Base-by-base conservation (phyloP, 176 grass and related monocot genomes). In the Areca catechu region DNA sequence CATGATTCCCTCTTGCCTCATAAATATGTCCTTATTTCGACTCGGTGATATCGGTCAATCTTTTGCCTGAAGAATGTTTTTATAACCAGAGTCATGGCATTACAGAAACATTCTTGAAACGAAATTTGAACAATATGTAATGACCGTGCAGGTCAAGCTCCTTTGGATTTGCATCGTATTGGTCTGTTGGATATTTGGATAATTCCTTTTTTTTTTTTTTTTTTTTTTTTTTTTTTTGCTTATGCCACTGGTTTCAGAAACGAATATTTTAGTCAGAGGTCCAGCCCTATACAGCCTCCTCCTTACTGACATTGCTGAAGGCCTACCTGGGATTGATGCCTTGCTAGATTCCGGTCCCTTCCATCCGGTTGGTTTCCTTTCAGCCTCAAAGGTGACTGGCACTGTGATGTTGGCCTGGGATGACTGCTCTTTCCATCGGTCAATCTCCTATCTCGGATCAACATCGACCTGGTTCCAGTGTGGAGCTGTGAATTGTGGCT, bases 121-220 rank as follows among this genome's bases (percentile, higher is more conserved):
- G 7, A 21, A 77, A 20, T 49, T 29, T 28, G n/a, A 16, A 55
- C 50, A 16, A 65, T 17, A 30, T 19, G 17, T 25, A 18, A 34
- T 54, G 18, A 15, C 18, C 48, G 74, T 63, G 12, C 80, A 98
- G 93, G 83, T 98, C 37, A 89, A 92, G 93, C 72, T 98, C 74
- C 67, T 88, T 48, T 92, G 87, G 87, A 82, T 92, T 53, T n/a
- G 80, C 83, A 56, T 82, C 93, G 25, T 92, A 88, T 74, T 98
- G 93, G 93, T 71, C 88, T 53, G 87, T 89, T 47, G 93, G 87
- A 74, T 98, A n/a, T 87, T 55, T 92, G 87, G 93, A 92, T 98
- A 74, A 82, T 98, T 28, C 93, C 93, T 15, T 92, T 98, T 73
- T 72, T 92, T 48, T n/a, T n/a, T n/a, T n/a, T n/a, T n/a, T n/a